These are phyloP conservation scores for Rhizopus microsporus DNA, from an alignment of 371 early-diverging fungal species.

Conservation along the genomic window DNA sequence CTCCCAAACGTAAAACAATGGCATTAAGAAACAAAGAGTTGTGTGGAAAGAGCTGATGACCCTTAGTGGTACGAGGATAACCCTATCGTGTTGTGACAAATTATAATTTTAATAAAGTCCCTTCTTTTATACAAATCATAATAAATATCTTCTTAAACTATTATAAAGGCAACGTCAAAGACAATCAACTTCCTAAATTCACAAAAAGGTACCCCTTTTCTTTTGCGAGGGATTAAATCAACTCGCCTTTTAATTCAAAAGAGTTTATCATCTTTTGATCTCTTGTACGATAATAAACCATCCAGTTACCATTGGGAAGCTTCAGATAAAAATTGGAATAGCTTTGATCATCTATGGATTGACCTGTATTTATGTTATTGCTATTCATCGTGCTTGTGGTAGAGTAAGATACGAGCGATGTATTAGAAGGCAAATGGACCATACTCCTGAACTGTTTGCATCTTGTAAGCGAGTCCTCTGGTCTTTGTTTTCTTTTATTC, in stretches of 20 bases:
- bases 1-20: too few species aligned
- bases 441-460: conserved; percentile 1
- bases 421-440: not conserved
- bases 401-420: not conserved
- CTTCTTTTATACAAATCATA: too few species aligned
- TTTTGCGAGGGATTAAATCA: conserved; percentile 17
- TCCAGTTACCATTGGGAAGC: conserved; percentile 46
- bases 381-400: not conserved
- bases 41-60: too few species aligned
- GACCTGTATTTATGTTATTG: not conserved
- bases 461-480: not conserved
- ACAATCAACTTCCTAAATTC: not conserved
- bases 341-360: not conserved
- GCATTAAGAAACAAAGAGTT: too few species aligned
- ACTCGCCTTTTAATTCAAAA: conserved; percentile 39
- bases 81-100: too few species aligned
- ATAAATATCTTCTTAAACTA: too few species aligned
- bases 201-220: not conserved
- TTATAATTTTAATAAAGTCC: too few species aligned
- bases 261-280: conserved; percentile 44
- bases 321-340: conserved; percentile 52
- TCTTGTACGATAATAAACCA: conserved; percentile 46
- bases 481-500: not conserved
- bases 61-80: too few species aligned
- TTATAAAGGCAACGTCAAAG: not conserved